Percentiles rank a stretch among this genome's conserved stretches.
Evolutionary conservation across 495 filamentous ascomycete genomes (phyloP).

Genomic region (Trichoderma erinaceum): DNA sequence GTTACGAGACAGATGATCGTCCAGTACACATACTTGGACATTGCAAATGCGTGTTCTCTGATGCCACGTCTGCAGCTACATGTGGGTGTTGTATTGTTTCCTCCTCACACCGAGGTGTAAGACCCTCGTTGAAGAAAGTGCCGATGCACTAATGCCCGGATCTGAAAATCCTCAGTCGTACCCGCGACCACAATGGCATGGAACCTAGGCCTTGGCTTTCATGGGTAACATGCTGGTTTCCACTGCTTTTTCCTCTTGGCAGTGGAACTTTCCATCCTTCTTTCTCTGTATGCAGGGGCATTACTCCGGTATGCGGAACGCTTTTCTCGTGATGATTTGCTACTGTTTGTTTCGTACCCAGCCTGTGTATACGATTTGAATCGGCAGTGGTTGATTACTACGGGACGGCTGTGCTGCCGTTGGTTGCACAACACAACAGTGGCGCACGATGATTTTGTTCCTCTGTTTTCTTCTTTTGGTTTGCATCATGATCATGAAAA

Average conservation of each 20-base stretch:
- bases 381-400: neutral
- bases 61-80: neutral
- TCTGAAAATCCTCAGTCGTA: neutral
- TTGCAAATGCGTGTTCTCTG: neutral
- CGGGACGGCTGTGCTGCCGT: conserved; percentile 3
- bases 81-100: no score
- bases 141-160: neutral
- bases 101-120: neutral
- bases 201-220: neutral
- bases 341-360: neutral
- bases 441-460: neutral
- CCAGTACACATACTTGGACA: neutral
- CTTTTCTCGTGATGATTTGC: neutral
- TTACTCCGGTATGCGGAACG: no score
- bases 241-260: neutral
- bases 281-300: no score
- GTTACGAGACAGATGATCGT: neutral
- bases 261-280: neutral
- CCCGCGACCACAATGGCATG: neutral
- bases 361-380: neutral
- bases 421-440: neutral
- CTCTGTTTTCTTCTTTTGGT: no score
- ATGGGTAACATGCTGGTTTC: neutral
- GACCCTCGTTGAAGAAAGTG: neutral
- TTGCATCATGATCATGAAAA: neutral